A percentile compares a stretch with the other conserved stretches of the same genome.
phyloP scores from a whole-genome alignment of 2,329 filamentous ascomycete species.

The Penicillium occitanis region DNA sequence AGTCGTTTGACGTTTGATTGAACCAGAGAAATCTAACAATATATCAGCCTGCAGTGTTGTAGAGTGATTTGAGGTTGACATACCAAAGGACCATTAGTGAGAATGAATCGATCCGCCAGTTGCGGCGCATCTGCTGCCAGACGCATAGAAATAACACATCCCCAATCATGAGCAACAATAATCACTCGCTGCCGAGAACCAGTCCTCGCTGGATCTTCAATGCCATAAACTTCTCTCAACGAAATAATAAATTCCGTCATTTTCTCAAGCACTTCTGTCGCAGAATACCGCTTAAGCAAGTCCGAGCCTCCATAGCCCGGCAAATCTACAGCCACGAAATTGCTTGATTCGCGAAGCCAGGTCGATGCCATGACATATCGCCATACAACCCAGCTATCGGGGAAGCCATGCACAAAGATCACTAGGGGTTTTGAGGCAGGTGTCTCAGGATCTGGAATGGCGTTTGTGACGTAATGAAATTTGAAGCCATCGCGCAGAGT shows the following conservation, averaged over 20 bases:
- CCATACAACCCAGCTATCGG: conserved; percentile 60
- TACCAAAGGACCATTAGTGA: conserved; percentile 56
- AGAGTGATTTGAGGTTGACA: not conserved
- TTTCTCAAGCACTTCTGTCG: conserved; percentile 54
- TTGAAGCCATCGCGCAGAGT: conserved; percentile 50
- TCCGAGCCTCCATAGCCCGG: conserved; percentile 62
- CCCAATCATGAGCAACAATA: conserved; percentile 58
- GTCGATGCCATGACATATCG: conserved; percentile 48
- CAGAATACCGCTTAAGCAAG: conserved; percentile 50
- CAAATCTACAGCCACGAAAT: conserved; percentile 57
- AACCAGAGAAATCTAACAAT: conserved; percentile 42
- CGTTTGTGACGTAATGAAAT: conserved; percentile 56
- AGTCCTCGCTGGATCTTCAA: conserved; percentile 30
- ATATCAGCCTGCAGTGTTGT: not conserved
- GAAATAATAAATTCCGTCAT: conserved; percentile 55
- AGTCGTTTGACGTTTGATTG: conserved; percentile 45
- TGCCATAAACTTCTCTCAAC: conserved; percentile 50
- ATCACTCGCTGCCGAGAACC: conserved; percentile 46
- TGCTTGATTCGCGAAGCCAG: conserved; percentile 40
- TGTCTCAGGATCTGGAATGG: conserved; percentile 28
- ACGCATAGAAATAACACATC: conserved; percentile 53
- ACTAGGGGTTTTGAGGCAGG: conserved; percentile 42
- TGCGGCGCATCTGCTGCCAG: conserved; percentile 59
- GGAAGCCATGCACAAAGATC: conserved; percentile 61
- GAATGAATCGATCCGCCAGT: conserved; percentile 57